These are phyloP conservation scores for Jatropha curcas DNA, from an alignment of 345 rosid species.

Conservation along the genomic window DNA sequence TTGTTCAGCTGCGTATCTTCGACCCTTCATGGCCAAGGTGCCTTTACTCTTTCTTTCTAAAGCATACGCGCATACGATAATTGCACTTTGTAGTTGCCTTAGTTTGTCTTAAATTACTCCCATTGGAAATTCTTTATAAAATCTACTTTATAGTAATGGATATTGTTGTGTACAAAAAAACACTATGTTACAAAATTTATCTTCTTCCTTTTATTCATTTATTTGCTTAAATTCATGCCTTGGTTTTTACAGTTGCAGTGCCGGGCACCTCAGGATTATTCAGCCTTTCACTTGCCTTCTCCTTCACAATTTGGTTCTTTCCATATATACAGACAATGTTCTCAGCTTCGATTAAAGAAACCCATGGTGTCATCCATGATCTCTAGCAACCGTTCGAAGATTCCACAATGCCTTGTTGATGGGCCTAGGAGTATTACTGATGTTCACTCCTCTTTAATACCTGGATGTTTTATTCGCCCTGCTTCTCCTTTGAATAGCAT, in stretches of 20 bases:
- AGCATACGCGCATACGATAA: not conserved
- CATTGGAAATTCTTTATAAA: no score
- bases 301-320: constrained; percentile 13
- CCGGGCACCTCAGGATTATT: constrained; percentile 32
- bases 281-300: constrained; percentile 25
- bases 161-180: no score
- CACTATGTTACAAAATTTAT: no score
- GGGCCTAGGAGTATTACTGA: constrained; percentile 19
- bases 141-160: no score
- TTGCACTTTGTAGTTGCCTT: no score
- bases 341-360: constrained; percentile 34
- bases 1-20: constrained; percentile 36
- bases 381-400: constrained; percentile 5
- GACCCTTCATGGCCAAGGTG: constrained; percentile 56
- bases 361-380: constrained; percentile 22
- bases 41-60: not conserved
- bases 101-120: no score
- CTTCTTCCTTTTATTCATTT: not conserved
- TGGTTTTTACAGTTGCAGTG: constrained; percentile 42
- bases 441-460: constrained; percentile 23
- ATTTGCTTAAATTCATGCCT: not conserved
- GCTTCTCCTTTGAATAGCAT: constrained; percentile 26
- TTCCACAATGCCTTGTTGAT: not conserved
- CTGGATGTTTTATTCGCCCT: constrained; percentile 16
- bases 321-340: constrained; percentile 26